Evolutionary conservation across 495 filamentous ascomycete species (phyloP), one percentile per base, ranked within the genome.

Genomic region (Pyronema domesticum): DNA sequence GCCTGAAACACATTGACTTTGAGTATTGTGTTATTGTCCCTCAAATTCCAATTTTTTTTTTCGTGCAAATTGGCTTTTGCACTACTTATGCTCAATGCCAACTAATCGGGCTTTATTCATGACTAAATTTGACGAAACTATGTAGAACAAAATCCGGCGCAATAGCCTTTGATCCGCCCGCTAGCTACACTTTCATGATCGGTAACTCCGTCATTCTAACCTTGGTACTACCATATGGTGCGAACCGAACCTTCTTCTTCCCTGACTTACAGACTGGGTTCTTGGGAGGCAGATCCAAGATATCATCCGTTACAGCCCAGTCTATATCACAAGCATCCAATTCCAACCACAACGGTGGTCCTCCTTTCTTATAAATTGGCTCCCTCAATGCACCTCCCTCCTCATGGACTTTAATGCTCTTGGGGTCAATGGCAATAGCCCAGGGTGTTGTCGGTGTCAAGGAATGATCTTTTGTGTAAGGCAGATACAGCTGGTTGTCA

Each of bases 121-220:
- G 23, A 30, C 5, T 30, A 5, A 2, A 30, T 30, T 30, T 30
- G 23, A 30, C 23, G 5, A 30, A 30, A 30, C 23, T 30, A 30
- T 30, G 23, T 30, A 30, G 1, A 30, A 30, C 23, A 5, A 30
- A 30, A 30, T 30, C 5, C 23, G 23, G 5, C 23, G 23, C 5
- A 5, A 2, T 30, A 30, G 5, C 23, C 23, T 30, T 30, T 30
- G 2, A 5, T 30, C 23, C 5, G 23, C 23, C 23, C 1, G 23
- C 23, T 5, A 30, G 23, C 23, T 30, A 30, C 23, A 30, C 23
- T 30, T 30, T 30, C 39, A 43, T 43, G 3, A n/a, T 35, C 43
- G 43, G 42, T n/a, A 55, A 17, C 40, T 48, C 42, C 8, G 40
- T 43, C 42, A 55, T 55, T 37, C 46, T 39, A 17, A 48, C 53